Evolutionary conservation across 2,329 filamentous ascomycete genomes (phyloP), one percentile per base, ranked within the genome.

Genomic region (Chaetomium strumarium): DNA sequence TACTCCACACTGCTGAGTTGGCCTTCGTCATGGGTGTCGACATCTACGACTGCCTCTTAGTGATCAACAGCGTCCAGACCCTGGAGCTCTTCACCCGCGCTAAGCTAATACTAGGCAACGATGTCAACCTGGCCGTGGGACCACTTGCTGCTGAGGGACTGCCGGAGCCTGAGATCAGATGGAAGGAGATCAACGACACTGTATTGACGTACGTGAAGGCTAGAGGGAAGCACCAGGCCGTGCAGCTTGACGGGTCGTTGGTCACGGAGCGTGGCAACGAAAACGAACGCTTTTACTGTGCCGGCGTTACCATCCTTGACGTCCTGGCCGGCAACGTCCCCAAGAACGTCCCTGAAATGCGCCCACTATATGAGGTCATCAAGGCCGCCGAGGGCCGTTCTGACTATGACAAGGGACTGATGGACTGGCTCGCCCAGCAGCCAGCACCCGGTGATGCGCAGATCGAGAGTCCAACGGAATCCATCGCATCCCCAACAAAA

Each of bases 21-120:
- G 92, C 90, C 34, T 96, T 97, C 65, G 80, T 96, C 49, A 85
- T 91, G 6, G 92, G 91, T 2, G 86, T 96, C 38, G 92, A 97
- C 66, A 90, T 96, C 31, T 97, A 96, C 74, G 92, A 97, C 68
- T 96, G 91, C 64, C 87, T 97, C 13, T 79, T 96, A 9, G 87
- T 96, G 34, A 91, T 96, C 66, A 96, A 95, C 72, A 90, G 87
- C 41, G 82, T 88, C 42, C 80, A 88, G 52, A 90, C 90, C 7
- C 74, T 97, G 43, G 87, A 96, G 60, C 83, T 87, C 1, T 95
- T 96, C 65, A 90, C 88, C 34, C 85, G 84, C 53, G 74, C 92
- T 3, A 81, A 86, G 49, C 83, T 90, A 51, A 93, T 88, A 0
- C 73, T 97, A 2, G 91, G 91, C 6, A 84, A 86, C 42, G 90